Evolutionary conservation across 192 early-diverging fungal genomes (phyloP).

Genomic region (Pilaira anomala): DNA sequence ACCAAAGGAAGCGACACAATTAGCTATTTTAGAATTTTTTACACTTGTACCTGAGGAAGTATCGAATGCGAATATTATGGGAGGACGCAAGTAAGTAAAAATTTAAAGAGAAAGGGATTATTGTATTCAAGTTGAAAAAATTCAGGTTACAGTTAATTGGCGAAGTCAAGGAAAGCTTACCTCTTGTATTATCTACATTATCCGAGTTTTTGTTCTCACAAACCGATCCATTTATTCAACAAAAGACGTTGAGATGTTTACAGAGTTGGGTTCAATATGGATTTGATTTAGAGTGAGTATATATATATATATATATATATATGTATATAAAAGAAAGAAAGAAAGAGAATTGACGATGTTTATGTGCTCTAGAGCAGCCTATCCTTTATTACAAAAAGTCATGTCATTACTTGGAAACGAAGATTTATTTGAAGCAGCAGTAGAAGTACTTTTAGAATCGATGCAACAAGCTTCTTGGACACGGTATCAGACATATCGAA

Average conservation of each 20-base stretch:
- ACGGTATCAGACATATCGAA: constrained; percentile 38
- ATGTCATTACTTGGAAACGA: constrained; percentile 41
- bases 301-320: too few species aligned
- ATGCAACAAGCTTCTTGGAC: constrained; percentile 42
- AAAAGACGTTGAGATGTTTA: constrained; percentile 48
- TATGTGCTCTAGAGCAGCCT: constrained; percentile 32
- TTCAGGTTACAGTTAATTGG: constrained; percentile 29
- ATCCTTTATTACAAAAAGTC: constrained; percentile 40
- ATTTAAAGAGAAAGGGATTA: too few species aligned
- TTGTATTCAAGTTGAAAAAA: too few species aligned
- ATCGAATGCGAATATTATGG: constrained; percentile 44
- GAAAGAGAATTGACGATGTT: too few species aligned
- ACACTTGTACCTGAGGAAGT: constrained; percentile 57
- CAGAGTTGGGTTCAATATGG: constrained; percentile 57
- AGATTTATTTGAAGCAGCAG: constrained; percentile 46
- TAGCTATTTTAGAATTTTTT: constrained; percentile 48
- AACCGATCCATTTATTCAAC: constrained; percentile 31
- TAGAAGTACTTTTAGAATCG: constrained; percentile 52
- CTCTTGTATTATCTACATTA: constrained; percentile 27
- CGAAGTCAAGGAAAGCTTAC: constrained; percentile 27
- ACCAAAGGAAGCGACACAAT: constrained; percentile 30
- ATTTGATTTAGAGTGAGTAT: constrained; percentile 51
- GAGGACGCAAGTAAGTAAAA: constrained; percentile 41
- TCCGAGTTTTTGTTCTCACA: constrained; percentile 16
- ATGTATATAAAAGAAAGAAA: background rate